These are phyloP conservation scores for Babesia divergens DNA, from an alignment of 169 alveolate species.

Conservation along the genomic window DNA sequence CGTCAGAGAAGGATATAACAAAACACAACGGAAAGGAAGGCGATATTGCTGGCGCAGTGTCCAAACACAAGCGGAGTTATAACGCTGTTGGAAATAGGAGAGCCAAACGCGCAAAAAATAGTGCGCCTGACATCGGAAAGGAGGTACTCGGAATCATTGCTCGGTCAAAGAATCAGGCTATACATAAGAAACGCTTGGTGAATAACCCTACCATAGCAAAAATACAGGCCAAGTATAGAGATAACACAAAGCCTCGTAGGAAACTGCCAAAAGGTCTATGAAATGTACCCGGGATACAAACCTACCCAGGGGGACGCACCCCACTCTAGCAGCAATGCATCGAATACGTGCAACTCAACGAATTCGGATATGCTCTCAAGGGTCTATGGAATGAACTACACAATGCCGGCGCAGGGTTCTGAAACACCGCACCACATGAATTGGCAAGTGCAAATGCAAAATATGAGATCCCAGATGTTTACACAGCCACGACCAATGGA, in stretches of 20 bases:
- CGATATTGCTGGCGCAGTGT: neutral
- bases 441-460: slow-evolving; percentile 22
- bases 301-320: neutral
- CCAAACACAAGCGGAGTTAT: no score
- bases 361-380: neutral
- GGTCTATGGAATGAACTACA: neutral
- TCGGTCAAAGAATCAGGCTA: slow-evolving; percentile 25
- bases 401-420: neutral
- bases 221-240: slow-evolving; percentile 14
- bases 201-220: slow-evolving; percentile 25
- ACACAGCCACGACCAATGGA: neutral
- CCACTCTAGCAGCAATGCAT: neutral
- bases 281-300: slow-evolving; percentile 16
- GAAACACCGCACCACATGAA: neutral
- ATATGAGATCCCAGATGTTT: neutral
- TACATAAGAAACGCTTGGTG: slow-evolving; percentile 5
- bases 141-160: slow-evolving; percentile 20
- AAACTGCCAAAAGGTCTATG: neutral
- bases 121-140: neutral
- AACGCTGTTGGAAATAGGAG: neutral
- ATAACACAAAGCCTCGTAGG: neutral
- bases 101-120: neutral
- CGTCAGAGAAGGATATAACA: neutral
- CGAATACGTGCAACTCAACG: neutral
- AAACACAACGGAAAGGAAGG: neutral